Evolutionary conservation across 805 yeast species (phyloP).

Genomic region (Saccharomycopsis malanga): DNA sequence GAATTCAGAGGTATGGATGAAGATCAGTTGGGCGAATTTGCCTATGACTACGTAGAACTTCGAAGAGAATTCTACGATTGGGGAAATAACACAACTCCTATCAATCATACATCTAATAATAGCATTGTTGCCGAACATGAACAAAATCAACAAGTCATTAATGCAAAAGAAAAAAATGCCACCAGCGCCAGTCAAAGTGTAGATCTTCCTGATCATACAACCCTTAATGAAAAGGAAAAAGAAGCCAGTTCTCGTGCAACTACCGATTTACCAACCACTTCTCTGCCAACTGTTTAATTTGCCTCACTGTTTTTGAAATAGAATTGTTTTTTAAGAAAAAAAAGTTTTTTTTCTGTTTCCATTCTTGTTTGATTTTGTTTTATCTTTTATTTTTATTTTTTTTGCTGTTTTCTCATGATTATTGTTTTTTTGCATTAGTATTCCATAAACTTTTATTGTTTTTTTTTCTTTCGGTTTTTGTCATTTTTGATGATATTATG

Average conservation of each 20-base stretch:
- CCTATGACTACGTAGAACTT: slow-evolving; percentile 96
- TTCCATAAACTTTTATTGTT: neutral
- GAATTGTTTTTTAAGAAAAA: neutral
- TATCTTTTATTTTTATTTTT: too few relatives aligned
- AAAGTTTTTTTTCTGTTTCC: too few relatives aligned
- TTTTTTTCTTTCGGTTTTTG: neutral
- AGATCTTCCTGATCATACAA: neutral
- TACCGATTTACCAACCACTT: neutral
- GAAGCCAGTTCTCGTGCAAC: neutral
- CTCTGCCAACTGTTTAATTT: neutral
- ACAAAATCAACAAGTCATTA: neutral
- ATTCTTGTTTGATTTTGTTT: neutral
- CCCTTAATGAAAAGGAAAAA: neutral
- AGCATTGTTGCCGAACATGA: neutral
- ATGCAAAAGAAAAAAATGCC: neutral
- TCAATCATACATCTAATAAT: neutral
- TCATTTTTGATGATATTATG: neutral
- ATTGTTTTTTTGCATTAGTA: neutral
- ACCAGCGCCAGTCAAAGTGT: neutral
- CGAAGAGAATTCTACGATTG: slow-evolving; percentile 74
- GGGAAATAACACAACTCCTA: slow-evolving; percentile 26
- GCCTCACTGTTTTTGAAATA: neutral
- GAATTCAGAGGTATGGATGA: slow-evolving; percentile 91
- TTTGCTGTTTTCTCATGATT: too few relatives aligned
- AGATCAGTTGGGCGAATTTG: slow-evolving; percentile 96